Percentiles rank a stretch among this genome's conserved stretches.
These are phyloP conservation scores for Rubia occidens DNA, from an alignment of 305 asterid species.

Conservation along the genomic window DNA sequence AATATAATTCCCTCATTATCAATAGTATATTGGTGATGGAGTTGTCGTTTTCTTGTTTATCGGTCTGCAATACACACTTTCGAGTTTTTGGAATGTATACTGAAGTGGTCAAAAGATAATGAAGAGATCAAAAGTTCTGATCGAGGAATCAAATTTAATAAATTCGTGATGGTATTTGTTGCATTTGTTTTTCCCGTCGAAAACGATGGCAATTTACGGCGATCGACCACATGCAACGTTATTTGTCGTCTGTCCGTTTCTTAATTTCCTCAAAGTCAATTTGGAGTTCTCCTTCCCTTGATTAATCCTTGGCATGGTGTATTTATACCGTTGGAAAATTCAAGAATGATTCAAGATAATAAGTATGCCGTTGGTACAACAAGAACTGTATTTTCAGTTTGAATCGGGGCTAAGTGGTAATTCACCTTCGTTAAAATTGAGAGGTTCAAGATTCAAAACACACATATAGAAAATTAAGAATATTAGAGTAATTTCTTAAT, in stretches of 20 bases:
- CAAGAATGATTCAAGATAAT: too few species aligned
- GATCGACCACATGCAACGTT: constrained; percentile 28
- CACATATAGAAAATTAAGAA: too few species aligned
- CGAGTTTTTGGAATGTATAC: not conserved
- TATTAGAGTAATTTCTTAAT: too few species aligned
- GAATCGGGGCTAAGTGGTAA: too few species aligned
- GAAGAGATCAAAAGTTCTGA: not conserved
- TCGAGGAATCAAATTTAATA: not conserved
- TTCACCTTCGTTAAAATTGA: too few species aligned
- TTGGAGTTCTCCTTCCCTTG: constrained; percentile 11
- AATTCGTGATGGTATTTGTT: not conserved
- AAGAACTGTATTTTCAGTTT: too few species aligned
- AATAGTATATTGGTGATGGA: not conserved
- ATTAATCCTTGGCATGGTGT: too few species aligned
- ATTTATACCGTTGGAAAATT: too few species aligned
- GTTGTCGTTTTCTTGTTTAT: constrained; percentile 1
- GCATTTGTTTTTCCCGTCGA: constrained; percentile 12
- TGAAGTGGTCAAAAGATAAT: not conserved
- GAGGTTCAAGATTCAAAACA: too few species aligned
- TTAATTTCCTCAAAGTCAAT: constrained; percentile 10
- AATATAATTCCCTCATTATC: not conserved
- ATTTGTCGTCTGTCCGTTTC: constrained; percentile 20
- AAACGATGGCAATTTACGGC: constrained; percentile 26
- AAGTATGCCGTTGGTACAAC: too few species aligned
- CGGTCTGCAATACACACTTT: not conserved